Base-by-base conservation (phyloP, 1,284 basidiomycete species). In the Papiliotrema flavescens region DNA sequence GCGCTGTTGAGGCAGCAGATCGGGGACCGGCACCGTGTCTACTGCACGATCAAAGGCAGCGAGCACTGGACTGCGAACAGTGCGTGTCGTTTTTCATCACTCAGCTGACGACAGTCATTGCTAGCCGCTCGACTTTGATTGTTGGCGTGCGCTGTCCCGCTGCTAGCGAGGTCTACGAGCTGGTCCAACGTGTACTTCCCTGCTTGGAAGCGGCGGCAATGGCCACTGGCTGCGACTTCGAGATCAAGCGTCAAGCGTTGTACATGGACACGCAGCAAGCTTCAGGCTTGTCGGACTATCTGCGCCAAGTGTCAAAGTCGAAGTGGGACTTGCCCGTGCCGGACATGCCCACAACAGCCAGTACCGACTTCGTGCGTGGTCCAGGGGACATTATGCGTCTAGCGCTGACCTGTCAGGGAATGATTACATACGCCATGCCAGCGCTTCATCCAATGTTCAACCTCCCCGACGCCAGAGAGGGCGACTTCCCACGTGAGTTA, bases 1-100 rank as follows among this genome's bases (percentile, higher is more conserved):
- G 69, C 72, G 17, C 69, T 69, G 0, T 65, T 79, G 19, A 67
- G 78, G 2, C 78, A 79, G 63, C 77, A 79, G 62, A 57, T 65
- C 26, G 51, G 47, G 8, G 51, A 54, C 8, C 56, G 49, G 22
- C 35, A 55, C 39, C 39, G 74, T n/a, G 65, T 76, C n/a, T 74
- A 75, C 53, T 62, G 52, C 49, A 54, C 56, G 43, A 74, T 79
- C 59, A 57, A 64, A 47, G 75, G 71, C 11, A 57, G 59, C 39
- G 65, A 71, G 43, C 53, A 54, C 36, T 64, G 64, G 66, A 57
- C 56, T 6, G 36, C 56, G 15, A 64, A 69, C 54, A 55, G 62
- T 63, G 48, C 17, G 58, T 56, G 61, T 61, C 3, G 62, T 42
- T 61, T 70, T 23, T 61, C 62, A 50, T 59, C 51, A 11, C 28